Percentiles rank a stretch among this genome's conserved stretches.
Evolutionary conservation across 2,329 filamentous ascomycete species (phyloP).

Genomic region (Aspergillus pseudoglaucus): DNA sequence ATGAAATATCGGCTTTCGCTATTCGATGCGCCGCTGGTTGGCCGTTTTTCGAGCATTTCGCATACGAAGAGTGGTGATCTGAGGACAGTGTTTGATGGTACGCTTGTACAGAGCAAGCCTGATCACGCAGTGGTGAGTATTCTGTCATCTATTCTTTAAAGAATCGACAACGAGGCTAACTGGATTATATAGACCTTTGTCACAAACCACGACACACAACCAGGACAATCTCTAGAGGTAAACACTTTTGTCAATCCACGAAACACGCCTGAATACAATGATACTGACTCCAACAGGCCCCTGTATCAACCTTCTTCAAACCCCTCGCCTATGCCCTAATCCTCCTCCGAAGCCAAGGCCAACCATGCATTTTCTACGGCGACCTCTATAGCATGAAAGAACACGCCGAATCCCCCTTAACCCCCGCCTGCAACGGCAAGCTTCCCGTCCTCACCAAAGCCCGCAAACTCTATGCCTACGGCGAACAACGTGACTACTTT

Average conservation of each 20-base stretch:
- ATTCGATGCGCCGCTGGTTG: conserved; percentile 63
- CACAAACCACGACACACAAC: conserved; percentile 36
- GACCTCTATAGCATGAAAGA: conserved; percentile 59
- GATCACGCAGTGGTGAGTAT: conserved; percentile 20
- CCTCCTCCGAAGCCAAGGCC: conserved; percentile 56
- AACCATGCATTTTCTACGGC: conserved; percentile 65
- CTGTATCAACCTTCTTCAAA: conserved; percentile 62
- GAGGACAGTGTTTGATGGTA: conserved; percentile 56
- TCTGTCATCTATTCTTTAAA: too few relatives aligned
- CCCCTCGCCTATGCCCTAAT: conserved; percentile 66
- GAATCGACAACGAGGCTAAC: too few relatives aligned
- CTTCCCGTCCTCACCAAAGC: conserved; percentile 56
- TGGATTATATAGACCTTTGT: conserved; percentile 16
- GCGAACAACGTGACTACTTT: conserved; percentile 59
- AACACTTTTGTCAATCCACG: too few relatives aligned
- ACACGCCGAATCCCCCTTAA: conserved; percentile 43
- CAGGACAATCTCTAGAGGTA: conserved; percentile 56
- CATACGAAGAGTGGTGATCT: conserved; percentile 54
- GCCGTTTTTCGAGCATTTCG: conserved; percentile 59
- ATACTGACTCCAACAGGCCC: conserved; percentile 35
- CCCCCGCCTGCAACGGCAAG: conserved; percentile 48
- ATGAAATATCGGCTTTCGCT: conserved; percentile 55
- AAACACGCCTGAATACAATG: too few relatives aligned
- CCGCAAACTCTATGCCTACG: conserved; percentile 61
- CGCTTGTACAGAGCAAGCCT: conserved; percentile 50